A percentile compares a stretch with the other conserved stretches of the same genome.
Evolutionary conservation across 768 basidiomycete species (phyloP).

Genomic region (Cubamyces lactineus): DNA sequence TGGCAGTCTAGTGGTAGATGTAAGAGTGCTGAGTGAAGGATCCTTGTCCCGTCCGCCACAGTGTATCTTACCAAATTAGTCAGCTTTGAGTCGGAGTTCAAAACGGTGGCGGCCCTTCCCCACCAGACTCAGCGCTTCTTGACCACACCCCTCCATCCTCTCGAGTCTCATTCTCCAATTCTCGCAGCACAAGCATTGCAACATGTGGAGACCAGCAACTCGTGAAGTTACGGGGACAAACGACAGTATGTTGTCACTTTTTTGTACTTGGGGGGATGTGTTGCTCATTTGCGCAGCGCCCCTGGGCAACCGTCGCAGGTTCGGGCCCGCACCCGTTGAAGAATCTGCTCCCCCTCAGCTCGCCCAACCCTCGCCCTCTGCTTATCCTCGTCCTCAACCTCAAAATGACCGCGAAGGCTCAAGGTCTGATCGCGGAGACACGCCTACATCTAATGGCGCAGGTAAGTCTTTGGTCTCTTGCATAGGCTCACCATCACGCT

Average conservation of each 20-base stretch:
- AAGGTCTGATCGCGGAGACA: constrained; percentile 69
- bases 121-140: constrained; percentile 3
- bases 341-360: constrained; percentile 82
- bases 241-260: constrained; percentile 63
- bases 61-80: constrained; percentile 17
- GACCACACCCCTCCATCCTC: constrained; percentile 15
- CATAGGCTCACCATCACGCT: constrained; percentile 20
- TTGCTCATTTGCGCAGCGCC: constrained; percentile 52
- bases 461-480: constrained; percentile 60
- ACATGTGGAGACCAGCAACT: constrained; percentile 89
- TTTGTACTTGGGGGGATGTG: constrained; percentile 7
- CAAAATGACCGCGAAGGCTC: constrained; percentile 55
- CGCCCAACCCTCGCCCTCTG: constrained; percentile 85
- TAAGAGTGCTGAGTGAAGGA: background rate
- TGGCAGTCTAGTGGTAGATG: background rate
- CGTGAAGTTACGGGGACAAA: constrained; percentile 92
- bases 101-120: constrained; percentile 17
- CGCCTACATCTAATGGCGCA: constrained; percentile 57
- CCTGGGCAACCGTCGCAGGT: constrained; percentile 85
- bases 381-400: constrained; percentile 69
- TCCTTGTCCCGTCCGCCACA: background rate
- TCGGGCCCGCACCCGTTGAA: constrained; percentile 86
- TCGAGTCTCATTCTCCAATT: background rate
- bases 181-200: constrained; percentile 12
- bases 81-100: constrained; percentile 29